phyloP scores from a whole-genome alignment of 2,329 filamentous ascomycete species.

The Aspergillus piperis region DNA sequence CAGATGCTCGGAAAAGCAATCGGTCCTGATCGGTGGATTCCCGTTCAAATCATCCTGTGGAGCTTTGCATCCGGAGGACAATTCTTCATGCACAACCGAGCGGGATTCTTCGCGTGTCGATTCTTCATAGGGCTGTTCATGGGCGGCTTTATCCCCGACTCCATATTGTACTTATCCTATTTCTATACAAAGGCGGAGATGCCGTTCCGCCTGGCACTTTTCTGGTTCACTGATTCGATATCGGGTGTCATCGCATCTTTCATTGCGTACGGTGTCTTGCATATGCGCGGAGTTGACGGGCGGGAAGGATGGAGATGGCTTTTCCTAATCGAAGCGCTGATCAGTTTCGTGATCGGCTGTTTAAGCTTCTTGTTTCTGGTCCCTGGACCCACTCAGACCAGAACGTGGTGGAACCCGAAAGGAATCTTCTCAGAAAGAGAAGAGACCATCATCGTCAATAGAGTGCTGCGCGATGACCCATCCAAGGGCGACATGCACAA shows the following conservation, averaged over 20 bases:
- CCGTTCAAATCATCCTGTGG: conserved; percentile 33
- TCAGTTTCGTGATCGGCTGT: conserved; percentile 47
- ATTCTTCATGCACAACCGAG: conserved; percentile 29
- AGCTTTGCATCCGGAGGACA: conserved; percentile 28
- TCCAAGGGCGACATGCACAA: conserved; percentile 39
- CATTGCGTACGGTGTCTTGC: conserved; percentile 39
- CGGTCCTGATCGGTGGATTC: conserved; percentile 33
- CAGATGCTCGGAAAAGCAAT: conserved; percentile 34
- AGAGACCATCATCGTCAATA: conserved; percentile 51
- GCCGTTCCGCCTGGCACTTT: conserved; percentile 39
- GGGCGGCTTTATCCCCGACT: conserved; percentile 55
- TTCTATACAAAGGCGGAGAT: conserved; percentile 41
- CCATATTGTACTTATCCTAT: conserved; percentile 40
- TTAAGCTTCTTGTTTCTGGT: conserved; percentile 47
- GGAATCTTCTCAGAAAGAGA: conserved; percentile 65
- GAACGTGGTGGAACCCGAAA: conserved; percentile 57
- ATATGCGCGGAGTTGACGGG: conserved; percentile 45
- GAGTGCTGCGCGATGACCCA: conserved; percentile 49
- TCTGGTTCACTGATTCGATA: conserved; percentile 39
- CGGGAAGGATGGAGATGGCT: conserved; percentile 48
- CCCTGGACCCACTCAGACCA: conserved; percentile 46
- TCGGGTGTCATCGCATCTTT: conserved; percentile 37
- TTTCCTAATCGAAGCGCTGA: conserved; percentile 47
- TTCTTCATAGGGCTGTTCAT: conserved; percentile 51
- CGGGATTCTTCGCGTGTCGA: conserved; percentile 46